Evolutionary conservation across 345 rosid species (phyloP).

Genomic region (Gossypioides kirkii): DNA sequence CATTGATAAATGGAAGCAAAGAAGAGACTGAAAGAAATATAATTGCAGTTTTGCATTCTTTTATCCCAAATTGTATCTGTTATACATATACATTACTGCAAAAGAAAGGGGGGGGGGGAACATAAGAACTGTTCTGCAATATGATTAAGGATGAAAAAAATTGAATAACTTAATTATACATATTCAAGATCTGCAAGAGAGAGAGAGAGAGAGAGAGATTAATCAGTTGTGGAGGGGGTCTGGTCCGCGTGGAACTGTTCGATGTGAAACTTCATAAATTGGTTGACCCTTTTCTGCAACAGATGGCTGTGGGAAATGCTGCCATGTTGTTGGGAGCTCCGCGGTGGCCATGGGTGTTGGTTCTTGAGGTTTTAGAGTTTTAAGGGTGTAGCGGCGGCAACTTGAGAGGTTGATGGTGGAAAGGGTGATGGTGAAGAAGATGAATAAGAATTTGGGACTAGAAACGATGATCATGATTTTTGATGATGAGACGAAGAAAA

Average conservation of each 20-base stretch:
- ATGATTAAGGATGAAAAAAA: slow-evolving; percentile 12
- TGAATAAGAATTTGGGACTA: neutral
- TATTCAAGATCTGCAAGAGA: neutral
- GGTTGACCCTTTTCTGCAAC: slow-evolving; percentile 19
- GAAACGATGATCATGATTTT: no score
- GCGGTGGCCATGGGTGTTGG: neutral
- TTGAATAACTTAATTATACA: neutral
- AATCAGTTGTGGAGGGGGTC: slow-evolving; percentile 57
- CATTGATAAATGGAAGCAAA: no score
- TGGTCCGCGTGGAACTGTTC: slow-evolving; percentile 49
- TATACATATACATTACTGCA: slow-evolving; percentile 21
- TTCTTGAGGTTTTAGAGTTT: slow-evolving; percentile 10
- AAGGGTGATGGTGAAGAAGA: slow-evolving; percentile 22
- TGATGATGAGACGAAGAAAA: no score
- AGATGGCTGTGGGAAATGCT: slow-evolving; percentile 15
- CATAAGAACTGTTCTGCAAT: neutral
- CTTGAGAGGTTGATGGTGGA: slow-evolving; percentile 17
- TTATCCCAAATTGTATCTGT: slow-evolving; percentile 11
- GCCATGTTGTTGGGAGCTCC: slow-evolving; percentile 8
- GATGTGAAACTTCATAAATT: slow-evolving; percentile 32
- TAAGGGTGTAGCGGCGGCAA: slow-evolving; percentile 22
- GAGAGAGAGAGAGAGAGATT: neutral
- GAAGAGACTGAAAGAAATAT: no score
- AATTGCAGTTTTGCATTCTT: slow-evolving; percentile 10
- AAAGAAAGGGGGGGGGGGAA: neutral